Evolutionary conservation across 1,284 basidiomycete genomes (phyloP), one percentile per base, ranked within the genome.

Genomic region (Erythrobasidium hasegawianum): DNA sequence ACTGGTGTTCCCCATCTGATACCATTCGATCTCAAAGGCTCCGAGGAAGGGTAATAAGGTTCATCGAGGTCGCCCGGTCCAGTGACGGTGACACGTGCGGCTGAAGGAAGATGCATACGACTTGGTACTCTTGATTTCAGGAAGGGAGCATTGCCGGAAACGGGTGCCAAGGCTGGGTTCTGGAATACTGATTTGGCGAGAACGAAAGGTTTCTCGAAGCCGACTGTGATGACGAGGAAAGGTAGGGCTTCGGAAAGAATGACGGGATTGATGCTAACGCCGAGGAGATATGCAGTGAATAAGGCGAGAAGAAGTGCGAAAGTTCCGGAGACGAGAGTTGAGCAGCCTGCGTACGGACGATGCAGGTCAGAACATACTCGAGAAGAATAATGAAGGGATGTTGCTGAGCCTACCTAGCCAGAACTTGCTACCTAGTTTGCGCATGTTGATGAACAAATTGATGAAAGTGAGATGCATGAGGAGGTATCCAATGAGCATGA

Each of bases 381-480:
- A n/a, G n/a, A n/a, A n/a, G n/a, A n/a, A n/a, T n/a, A n/a, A n/a
- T n/a, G n/a, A n/a, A n/a, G n/a, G n/a, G n/a, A n/a, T n/a, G n/a
- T n/a, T n/a, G n/a, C n/a, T n/a, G n/a, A 49, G 78, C 77, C 77
- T 71, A 78, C 81, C 80, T 52, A 97, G 84, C 87, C 89, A 94
- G 72, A 95, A 91, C 75, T 87, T 88, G 59, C 87, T 89, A 22
- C 91, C 91, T 33, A 97, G 83, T 33, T 87, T 86, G 53, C 91
- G 85, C 72, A 91, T 91, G 72, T 90, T 87, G 71, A 87, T 81
- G 80, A 94, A 88, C 45, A 96, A 83, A 66, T 92, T 87, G 77
- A 92, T 86, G 79, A 98, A 97, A 1, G 94, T 95, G 27, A 82
- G 83, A 80, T 97, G 94, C 95, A 99, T 98, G 66, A 97, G 82